Evolutionary conservation across 768 basidiomycete genomes (phyloP).

Genomic region (Pleurotus tuber-regium): DNA sequence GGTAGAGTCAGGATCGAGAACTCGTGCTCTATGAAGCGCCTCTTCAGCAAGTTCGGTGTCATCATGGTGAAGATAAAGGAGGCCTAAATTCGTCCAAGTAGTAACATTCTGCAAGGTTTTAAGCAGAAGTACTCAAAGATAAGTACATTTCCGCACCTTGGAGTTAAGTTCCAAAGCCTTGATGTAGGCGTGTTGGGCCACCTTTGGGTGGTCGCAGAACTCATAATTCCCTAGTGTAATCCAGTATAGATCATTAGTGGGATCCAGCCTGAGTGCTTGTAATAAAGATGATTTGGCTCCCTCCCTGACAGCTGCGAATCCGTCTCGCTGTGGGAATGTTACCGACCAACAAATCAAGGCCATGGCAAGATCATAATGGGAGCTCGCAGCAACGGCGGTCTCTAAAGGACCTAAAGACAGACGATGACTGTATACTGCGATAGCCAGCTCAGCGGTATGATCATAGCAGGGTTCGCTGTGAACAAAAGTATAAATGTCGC

Average conservation of each 20-base stretch:
- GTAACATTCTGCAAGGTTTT: constrained; percentile 57
- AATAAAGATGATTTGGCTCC: constrained; percentile 55
- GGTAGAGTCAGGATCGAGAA: constrained; percentile 87
- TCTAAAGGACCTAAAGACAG: constrained; percentile 55
- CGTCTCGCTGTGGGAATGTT: constrained; percentile 26
- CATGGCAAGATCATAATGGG: constrained; percentile 74
- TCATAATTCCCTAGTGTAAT: constrained; percentile 73
- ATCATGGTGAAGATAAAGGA: constrained; percentile 77
- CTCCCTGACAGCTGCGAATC: constrained; percentile 31
- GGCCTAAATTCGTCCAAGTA: constrained; percentile 86
- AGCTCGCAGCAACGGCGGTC: constrained; percentile 47
- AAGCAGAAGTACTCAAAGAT: too few relatives aligned
- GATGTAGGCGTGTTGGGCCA: constrained; percentile 91
- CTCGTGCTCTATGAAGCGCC: constrained; percentile 84
- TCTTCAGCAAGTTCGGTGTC: constrained; percentile 85
- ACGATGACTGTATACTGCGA: constrained; percentile 61
- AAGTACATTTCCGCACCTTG: constrained; percentile 49
- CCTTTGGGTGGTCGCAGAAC: constrained; percentile 62
- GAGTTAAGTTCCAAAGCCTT: constrained; percentile 82
- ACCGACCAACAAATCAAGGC: constrained; percentile 51
- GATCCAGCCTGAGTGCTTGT: constrained; percentile 71
- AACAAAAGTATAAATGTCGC: constrained; percentile 35
- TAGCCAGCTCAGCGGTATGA: constrained; percentile 43
- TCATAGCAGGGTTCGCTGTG: constrained; percentile 18
- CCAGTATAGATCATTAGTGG: constrained; percentile 77